Conservation (phyloP, 148 eudicot species). For the Hydrangea macrophylla region DNA sequence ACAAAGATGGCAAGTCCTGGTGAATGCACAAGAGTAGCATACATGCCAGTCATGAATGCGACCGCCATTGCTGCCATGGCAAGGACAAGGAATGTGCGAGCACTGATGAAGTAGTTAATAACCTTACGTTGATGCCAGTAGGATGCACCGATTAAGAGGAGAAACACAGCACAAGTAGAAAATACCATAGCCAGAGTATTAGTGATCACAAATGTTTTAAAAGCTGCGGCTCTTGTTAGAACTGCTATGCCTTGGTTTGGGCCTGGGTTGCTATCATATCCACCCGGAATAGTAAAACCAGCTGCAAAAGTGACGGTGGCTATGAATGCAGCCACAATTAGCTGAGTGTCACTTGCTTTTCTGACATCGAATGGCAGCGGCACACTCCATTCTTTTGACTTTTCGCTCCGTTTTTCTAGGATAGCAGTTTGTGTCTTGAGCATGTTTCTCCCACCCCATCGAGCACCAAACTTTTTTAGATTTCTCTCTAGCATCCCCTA, state of each 20-base stretch:
- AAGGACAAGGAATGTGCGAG: background rate
- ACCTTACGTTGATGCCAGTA: too few relatives aligned
- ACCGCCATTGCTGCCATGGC: background rate
- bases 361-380: too few relatives aligned
- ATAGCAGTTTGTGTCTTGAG: too few relatives aligned
- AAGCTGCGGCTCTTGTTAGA: background rate
- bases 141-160: background rate
- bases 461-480: too few relatives aligned
- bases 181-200: background rate
- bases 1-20: background rate
- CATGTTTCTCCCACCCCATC: too few relatives aligned
- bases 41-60: background rate
- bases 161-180: background rate
- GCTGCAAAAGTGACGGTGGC: conserved; percentile 4
- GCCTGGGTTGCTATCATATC: background rate
- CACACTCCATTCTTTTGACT: too few relatives aligned
- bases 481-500: too few relatives aligned
- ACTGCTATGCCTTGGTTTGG: conserved; percentile 1
- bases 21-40: background rate
- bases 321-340: background rate
- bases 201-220: background rate
- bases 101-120: background rate
- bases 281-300: background rate
- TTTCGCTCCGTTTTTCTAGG: too few relatives aligned
- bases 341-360: background rate